Conservation (phyloP, 192 early-diverging fungal genomes). For the Podochytrium sp. region DNA sequence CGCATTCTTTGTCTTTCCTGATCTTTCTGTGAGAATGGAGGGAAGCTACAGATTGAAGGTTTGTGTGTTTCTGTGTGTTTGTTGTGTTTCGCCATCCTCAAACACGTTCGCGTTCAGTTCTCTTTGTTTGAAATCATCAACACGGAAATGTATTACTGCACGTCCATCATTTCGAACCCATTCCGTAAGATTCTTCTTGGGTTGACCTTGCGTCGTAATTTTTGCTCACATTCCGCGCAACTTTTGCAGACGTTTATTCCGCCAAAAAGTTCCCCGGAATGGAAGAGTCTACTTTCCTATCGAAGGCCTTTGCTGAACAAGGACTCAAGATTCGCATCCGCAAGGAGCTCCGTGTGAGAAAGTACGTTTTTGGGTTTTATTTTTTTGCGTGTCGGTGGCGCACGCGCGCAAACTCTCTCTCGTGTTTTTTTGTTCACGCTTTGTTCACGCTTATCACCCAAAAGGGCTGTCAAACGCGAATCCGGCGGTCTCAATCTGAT, state of each 20-base stretch:
- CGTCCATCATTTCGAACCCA: conserved; percentile 80
- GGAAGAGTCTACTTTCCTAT: conserved; percentile 90
- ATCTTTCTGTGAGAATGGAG: conserved; percentile 92
- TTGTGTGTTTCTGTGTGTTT: background rate
- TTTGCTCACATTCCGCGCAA: background rate
- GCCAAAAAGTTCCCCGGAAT: conserved; percentile 97
- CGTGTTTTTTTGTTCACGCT: background rate
- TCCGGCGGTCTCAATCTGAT: background rate
- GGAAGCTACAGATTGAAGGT: conserved; percentile 66
- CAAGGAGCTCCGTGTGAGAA: conserved; percentile 71
- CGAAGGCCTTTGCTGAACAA: conserved; percentile 93
- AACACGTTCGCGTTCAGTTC: too few relatives aligned
- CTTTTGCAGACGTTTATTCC: conserved; percentile 69
- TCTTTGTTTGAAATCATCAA: conserved; percentile 87
- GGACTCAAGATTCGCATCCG: conserved; percentile 93
- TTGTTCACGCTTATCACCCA: background rate
- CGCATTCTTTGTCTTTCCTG: conserved; percentile 97
- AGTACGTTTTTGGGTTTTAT: conserved; percentile 5
- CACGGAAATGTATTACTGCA: conserved; percentile 87
- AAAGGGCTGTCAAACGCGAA: conserved; percentile 2
- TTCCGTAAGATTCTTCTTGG: conserved; percentile 54
- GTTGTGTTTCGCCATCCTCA: background rate
- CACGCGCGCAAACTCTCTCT: background rate
- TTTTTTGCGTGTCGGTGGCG: too few relatives aligned
- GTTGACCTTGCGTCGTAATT: conserved; percentile 3